phyloP scores from a whole-genome alignment of 331 rosid species.

The Rhamnella rubrinervis region DNA sequence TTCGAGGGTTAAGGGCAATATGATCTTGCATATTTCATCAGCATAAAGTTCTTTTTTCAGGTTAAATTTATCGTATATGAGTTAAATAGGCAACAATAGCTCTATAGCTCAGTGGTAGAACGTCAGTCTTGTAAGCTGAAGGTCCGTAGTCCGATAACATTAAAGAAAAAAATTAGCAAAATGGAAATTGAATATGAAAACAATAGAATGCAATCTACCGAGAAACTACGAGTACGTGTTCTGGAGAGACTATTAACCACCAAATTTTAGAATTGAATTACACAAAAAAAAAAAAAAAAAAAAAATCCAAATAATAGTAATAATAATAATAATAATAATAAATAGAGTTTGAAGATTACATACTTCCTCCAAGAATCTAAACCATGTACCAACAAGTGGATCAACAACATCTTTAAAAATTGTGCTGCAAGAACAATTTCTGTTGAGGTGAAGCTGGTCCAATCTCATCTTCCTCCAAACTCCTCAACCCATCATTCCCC shows the following conservation, averaged over 20 bases:
- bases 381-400: neutral
- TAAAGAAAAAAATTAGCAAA: neutral
- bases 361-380: constrained; percentile 17
- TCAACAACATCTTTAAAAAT: constrained; percentile 44
- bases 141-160: constrained; percentile 58
- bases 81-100: neutral
- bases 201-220: neutral
- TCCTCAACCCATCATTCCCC: constrained; percentile 78
- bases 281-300: constrained; percentile 15
- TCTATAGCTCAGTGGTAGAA: constrained; percentile 79
- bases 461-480: constrained; percentile 84
- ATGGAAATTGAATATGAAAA: neutral
- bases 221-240: constrained; percentile 2
- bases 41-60: no score
- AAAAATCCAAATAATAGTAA: no score
- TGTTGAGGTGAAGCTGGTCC: constrained; percentile 93
- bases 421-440: constrained; percentile 83
- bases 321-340: constrained; percentile 6
- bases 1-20: no score
- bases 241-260: neutral
- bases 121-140: constrained; percentile 78
- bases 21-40: no score
- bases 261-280: constrained; percentile 17
- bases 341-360: neutral
- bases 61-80: no score